Percentiles rank a stretch among this genome's conserved stretches.
phyloP scores from a whole-genome alignment of 768 basidiomycete genomes.

The Calocybe gangraenosa region DNA sequence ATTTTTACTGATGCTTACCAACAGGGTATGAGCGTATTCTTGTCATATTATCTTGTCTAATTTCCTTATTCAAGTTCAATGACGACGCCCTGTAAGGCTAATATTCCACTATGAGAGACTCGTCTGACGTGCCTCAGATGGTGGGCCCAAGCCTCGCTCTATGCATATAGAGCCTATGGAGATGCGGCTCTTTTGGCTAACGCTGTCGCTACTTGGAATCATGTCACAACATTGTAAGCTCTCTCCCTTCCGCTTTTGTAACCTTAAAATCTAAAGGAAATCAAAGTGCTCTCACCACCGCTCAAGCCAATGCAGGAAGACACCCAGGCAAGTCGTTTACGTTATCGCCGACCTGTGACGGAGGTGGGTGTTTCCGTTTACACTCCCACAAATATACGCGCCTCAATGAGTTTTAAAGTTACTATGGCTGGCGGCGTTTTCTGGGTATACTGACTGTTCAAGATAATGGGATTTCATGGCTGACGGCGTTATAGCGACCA shows the following conservation, averaged over 20 bases:
- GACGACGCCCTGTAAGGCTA: constrained; percentile 41
- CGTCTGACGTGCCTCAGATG: constrained; percentile 25
- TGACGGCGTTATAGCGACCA: constrained; percentile 30
- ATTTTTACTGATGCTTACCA: not conserved
- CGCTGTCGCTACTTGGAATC: constrained; percentile 45
- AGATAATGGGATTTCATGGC: no score
- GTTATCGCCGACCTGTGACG: constrained; percentile 39
- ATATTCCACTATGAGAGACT: not conserved
- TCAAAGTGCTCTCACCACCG: constrained; percentile 37
- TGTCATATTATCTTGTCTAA: not conserved
- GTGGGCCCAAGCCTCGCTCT: constrained; percentile 52
- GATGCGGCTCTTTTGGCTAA: constrained; percentile 37
- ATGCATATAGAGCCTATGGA: constrained; percentile 45
- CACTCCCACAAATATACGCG: not conserved
- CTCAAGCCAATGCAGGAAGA: constrained; percentile 31
- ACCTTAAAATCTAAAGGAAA: not conserved
- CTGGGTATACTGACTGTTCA: constrained; percentile 36
- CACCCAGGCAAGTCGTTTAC: constrained; percentile 38
- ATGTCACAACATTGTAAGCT: constrained; percentile 41
- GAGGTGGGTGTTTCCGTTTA: constrained; percentile 25
- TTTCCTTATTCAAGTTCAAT: constrained; percentile 29
- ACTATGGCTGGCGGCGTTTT: constrained; percentile 55
- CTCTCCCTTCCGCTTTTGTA: not conserved
- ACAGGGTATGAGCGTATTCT: constrained; percentile 4
- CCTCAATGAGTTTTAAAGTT: constrained; percentile 19